Base-by-base conservation (phyloP, 352 stramenopile genomes). In the Globisporangium apiculatum region DNA sequence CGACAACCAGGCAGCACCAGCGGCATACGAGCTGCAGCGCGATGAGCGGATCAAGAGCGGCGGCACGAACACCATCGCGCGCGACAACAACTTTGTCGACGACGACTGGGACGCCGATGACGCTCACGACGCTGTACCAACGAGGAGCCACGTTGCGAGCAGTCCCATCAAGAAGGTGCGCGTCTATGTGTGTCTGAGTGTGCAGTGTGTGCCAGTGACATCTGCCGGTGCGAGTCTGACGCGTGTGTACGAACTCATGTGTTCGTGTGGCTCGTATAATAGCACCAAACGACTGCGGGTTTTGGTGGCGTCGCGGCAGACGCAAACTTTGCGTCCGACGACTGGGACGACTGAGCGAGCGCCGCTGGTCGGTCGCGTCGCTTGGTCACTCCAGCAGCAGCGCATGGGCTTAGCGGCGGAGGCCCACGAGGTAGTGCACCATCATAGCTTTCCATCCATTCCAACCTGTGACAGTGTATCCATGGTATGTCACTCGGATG, bases 51-150 rank as follows among this genome's bases (percentile, higher is more conserved):
- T 58, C 45, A 53, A 53, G 45, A 66, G 43, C 17, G 42, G 49
- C 3, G 53, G 65, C 56, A 52, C 52, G 40, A 45, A 64, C 11
- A 64, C 53, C 4, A 65, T 86, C 24, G 55, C 65, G 15, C 48
- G 62, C 3, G 79, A 89, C 60, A 89, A 91, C 64, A 91, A 91
- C 57, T 91, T 91, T 62, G 77, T 73, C 9, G 74, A 88, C 35
- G 82, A 91, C 9, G 77, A 91, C 47, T 91, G 81, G 81, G 81
- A 91, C 57, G 71, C 64, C 2, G 70, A 87, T 42, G 77, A 87
- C 24, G 62, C 69, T 3, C 15, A 55, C 24, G 37, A 56, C 8
- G 35, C 58, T n/a, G 35, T 57, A 42, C 24, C 56, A 7, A n/a
- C 45, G 15, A 3, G 37, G 24, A 49, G 40, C 24, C 31, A 55